Percentiles rank a stretch among this genome's conserved stretches.
These are phyloP conservation scores for Lenzites betulinus DNA, from an alignment of 768 basidiomycete genomes.

Conservation along the genomic window DNA sequence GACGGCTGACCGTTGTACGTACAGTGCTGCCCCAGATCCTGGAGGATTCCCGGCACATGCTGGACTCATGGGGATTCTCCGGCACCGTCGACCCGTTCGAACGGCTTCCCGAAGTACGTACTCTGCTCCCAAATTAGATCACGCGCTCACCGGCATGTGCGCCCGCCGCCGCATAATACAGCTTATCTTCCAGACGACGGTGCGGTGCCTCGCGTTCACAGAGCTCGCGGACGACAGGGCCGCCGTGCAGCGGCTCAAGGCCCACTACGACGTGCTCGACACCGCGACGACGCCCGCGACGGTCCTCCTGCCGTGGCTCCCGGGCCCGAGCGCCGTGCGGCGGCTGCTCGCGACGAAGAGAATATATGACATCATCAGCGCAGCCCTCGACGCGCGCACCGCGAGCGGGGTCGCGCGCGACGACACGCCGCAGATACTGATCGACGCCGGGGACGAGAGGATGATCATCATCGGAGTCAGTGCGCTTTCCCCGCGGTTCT, in stretches of 20 bases:
- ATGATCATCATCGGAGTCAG: slow-evolving; percentile 70
- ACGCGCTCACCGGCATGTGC: slow-evolving; percentile 5
- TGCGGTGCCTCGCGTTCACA: slow-evolving; percentile 63
- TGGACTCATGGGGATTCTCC: slow-evolving; percentile 65
- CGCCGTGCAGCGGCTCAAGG: slow-evolving; percentile 61
- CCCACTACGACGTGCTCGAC: slow-evolving; percentile 69
- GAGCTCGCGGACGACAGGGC: slow-evolving; percentile 71
- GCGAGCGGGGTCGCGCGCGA: slow-evolving; percentile 56
- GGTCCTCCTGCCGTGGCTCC: slow-evolving; percentile 76
- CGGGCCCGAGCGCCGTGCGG: slow-evolving; percentile 68
- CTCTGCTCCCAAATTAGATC: slow-evolving; percentile 1
- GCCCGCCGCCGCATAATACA: slow-evolving; percentile 16
- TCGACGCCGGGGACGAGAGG: slow-evolving; percentile 70
- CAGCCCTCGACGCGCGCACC: slow-evolving; percentile 57
- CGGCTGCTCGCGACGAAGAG: slow-evolving; percentile 74
- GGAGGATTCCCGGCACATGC: slow-evolving; percentile 59
- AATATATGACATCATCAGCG: slow-evolving; percentile 69
- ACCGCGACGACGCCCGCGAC: slow-evolving; percentile 70
- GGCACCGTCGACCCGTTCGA: slow-evolving; percentile 76
- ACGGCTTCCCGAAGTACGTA: slow-evolving; percentile 48
- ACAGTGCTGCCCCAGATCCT: slow-evolving; percentile 68
- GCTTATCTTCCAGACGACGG: slow-evolving; percentile 72
- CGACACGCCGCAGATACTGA: slow-evolving; percentile 73
- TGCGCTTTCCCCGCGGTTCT: slow-evolving; percentile 14
- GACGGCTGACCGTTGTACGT: background rate